Base-by-base conservation (phyloP, 2,329 filamentous ascomycete species). In the Hypoxylon sp. region DNA sequence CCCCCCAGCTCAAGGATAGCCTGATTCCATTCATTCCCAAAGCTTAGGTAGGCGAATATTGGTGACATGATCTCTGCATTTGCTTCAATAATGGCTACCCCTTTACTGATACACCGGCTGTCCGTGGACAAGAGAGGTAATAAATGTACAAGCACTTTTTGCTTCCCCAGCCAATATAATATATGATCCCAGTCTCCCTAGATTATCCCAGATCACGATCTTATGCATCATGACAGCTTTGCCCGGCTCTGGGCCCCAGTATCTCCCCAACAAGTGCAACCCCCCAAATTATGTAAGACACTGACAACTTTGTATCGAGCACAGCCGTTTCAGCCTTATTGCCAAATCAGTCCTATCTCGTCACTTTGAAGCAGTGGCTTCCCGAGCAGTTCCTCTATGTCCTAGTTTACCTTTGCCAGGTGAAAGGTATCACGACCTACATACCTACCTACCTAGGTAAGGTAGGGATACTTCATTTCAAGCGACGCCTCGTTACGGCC, bases 151-250 rank as follows among this genome's bases (percentile, higher is more conserved):
- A 49, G 21, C 19, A 38, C 19, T 19, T 30, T 48, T 48, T 36
- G 13, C 13, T 10, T 38, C 55, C 55, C 45, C 49, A 46, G 43
- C 28, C 32, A 59, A 59, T 38, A 17, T 60, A 52, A 45, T 48
- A 49, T 48, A 30, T 25, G n/a, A 38, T 58, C 50, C 55, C 21
- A 49, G 50, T 32, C 49, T 14, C 52, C 50, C 46, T 51, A 64
- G 65, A 68, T 60, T 36, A 61, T 46, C 52, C 61, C 28, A 68
- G 68, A 70, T 70, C 68, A 60, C 65, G 68, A 70, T 70, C 68
- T 63, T 57, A 68, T 70, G 65, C 68, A 65, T 70, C 61, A 55
- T 60, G 43, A 59, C 59, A 36, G 52, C 50, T 63, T 46, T 57
- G 50, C 50, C 59, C 58, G 50, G 51, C 65, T 68, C 57, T 61